Conservation (phyloP, 164 flowering plant species). For the Protea cynaroides region DNA sequence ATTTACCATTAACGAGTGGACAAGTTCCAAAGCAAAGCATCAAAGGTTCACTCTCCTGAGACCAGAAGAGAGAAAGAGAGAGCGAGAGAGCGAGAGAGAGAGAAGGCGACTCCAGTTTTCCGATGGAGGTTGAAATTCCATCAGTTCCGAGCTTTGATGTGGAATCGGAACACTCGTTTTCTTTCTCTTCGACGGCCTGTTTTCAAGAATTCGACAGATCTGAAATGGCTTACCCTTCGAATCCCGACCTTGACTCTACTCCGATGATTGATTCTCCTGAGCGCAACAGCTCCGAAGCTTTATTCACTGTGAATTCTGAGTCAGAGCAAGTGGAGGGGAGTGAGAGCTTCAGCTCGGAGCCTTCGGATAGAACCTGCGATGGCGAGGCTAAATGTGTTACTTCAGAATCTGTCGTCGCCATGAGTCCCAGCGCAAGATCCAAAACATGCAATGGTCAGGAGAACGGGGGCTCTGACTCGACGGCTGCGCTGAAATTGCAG, state of each 20-base stretch:
- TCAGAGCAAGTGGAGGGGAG: too few species aligned
- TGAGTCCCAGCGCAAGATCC: not conserved
- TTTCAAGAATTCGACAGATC: slow-evolving; percentile 3
- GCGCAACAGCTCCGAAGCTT: not conserved
- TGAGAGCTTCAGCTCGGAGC: too few species aligned
- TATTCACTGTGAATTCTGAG: too few species aligned
- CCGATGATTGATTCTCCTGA: not conserved
- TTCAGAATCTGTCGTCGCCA: not conserved
- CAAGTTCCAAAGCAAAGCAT: too few species aligned
- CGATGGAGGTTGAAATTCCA: slow-evolving; percentile 7
- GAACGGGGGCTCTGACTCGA: slow-evolving; percentile 3
- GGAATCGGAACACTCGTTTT: not conserved
- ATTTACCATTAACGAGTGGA: too few species aligned
- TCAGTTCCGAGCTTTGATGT: not conserved
- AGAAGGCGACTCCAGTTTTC: not conserved
- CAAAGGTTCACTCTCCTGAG: too few species aligned
- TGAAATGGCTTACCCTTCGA: not conserved
- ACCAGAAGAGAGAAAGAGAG: too few species aligned
- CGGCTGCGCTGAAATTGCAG: slow-evolving; percentile 54
- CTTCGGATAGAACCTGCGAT: not conserved
- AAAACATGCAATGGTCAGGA: not conserved
- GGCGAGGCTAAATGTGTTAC: not conserved
- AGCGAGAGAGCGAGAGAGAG: too few species aligned
- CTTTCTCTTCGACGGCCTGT: not conserved
- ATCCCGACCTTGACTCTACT: not conserved